These are phyloP conservation scores for Trichoderma asperellum DNA, from an alignment of 2,329 filamentous ascomycete species.

Conservation along the genomic window DNA sequence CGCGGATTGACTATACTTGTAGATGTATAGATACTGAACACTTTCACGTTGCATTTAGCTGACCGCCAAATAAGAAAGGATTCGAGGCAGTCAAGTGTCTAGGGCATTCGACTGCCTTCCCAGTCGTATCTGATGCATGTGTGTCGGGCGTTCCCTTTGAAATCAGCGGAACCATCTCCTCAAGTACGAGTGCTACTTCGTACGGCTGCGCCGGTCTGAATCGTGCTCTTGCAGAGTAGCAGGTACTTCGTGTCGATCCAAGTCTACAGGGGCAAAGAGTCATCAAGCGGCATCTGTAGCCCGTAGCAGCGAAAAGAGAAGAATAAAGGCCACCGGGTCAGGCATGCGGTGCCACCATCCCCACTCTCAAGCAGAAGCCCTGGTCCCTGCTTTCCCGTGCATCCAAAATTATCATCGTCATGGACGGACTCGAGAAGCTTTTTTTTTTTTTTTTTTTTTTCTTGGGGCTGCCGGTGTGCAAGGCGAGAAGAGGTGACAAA, in stretches of 20 bases:
- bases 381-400: slow-evolving; percentile 27
- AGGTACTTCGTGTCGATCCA: background rate
- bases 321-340: background rate
- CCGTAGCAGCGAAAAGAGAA: background rate
- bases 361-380: slow-evolving; percentile 13
- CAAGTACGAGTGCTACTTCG: background rate
- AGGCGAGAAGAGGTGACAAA: slow-evolving; percentile 3
- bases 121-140: background rate
- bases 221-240: background rate
- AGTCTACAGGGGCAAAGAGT: background rate
- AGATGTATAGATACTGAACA: background rate
- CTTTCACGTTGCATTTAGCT: background rate
- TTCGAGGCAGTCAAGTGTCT: background rate
- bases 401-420: slow-evolving; percentile 28
- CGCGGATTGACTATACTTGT: background rate
- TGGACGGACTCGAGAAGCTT: slow-evolving; percentile 9
- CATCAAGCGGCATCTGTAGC: background rate
- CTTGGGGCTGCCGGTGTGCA: background rate
- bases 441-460: background rate
- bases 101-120: background rate
- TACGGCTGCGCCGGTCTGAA: background rate
- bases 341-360: slow-evolving; percentile 12
- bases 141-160: background rate
- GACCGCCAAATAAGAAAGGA: background rate
- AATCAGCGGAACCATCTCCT: background rate